Percentiles rank a stretch among this genome's conserved stretches.
Conservation (phyloP, 2,329 filamentous ascomycete genomes). For the Claviceps pazoutovae region DNA sequence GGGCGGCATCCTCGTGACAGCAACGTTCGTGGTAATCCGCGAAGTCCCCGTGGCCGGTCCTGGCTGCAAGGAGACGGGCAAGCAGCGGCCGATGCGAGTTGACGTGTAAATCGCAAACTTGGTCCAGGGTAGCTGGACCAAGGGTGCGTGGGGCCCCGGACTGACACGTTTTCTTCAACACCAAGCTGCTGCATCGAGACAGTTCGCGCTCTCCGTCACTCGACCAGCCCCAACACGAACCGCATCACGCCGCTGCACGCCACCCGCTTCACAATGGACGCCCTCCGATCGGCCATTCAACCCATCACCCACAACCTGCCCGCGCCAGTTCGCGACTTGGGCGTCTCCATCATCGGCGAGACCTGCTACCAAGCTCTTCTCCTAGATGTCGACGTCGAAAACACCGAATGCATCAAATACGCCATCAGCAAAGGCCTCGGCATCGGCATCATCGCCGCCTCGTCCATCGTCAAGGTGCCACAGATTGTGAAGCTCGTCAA, state of each 20-base stretch:
- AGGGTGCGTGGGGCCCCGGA: background rate
- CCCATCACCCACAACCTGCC: conserved; percentile 64
- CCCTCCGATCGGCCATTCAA: conserved; percentile 45
- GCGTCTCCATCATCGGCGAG: conserved; percentile 66
- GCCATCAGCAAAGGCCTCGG: conserved; percentile 86
- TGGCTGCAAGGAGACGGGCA: too few species aligned
- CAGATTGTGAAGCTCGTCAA: conserved; percentile 86
- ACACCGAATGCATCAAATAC: conserved; percentile 71
- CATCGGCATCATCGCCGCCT: conserved; percentile 82
- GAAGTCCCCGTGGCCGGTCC: too few species aligned
- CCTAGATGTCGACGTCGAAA: conserved; percentile 67
- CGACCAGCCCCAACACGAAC: background rate
- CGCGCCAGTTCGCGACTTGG: conserved; percentile 57
- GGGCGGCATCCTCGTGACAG: too few species aligned
- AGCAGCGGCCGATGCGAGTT: too few species aligned
- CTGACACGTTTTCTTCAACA: background rate
- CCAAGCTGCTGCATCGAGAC: background rate
- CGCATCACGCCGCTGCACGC: background rate
- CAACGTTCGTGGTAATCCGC: too few species aligned
- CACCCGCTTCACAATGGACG: conserved; percentile 35
- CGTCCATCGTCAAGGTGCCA: conserved; percentile 86
- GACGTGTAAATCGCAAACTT: too few species aligned
- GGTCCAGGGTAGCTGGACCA: background rate
- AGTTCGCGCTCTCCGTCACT: background rate
- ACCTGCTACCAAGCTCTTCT: conserved; percentile 77